Conservation (phyloP, 2,329 filamentous ascomycete genomes). For the Neonectria punicea region DNA sequence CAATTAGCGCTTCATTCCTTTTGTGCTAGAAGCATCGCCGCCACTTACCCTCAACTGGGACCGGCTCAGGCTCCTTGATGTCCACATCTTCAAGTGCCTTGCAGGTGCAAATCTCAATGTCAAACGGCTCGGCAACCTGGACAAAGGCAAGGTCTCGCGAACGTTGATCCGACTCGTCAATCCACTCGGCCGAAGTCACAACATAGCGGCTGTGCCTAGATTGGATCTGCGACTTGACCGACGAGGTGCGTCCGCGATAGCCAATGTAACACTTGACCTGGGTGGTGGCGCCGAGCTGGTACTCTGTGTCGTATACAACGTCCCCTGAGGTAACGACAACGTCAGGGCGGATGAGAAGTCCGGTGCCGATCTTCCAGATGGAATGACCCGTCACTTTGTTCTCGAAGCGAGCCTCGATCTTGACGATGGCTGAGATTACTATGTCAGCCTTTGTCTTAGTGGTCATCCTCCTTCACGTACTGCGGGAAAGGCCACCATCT, state of each 20-base stretch:
- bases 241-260: conserved; percentile 37
- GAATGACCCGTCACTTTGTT: conserved; percentile 12
- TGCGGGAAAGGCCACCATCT: conserved; percentile 9
- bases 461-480: conserved; percentile 4
- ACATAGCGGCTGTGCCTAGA: conserved; percentile 18
- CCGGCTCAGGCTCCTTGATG: not conserved
- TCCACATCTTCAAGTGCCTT: conserved; percentile 9
- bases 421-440: conserved; percentile 22
- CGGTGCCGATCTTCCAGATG: conserved; percentile 35
- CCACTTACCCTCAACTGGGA: conserved; percentile 9
- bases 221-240: conserved; percentile 7
- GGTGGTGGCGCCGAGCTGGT: conserved; percentile 31
- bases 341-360: conserved; percentile 25
- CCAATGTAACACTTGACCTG: conserved; percentile 48
- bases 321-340: conserved; percentile 31
- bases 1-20: not conserved
- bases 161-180: not conserved
- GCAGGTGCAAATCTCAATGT: conserved; percentile 14
- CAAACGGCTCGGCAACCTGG: conserved; percentile 18
- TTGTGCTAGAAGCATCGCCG: not conserved
- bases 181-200: conserved; percentile 23
- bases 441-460: not conserved
- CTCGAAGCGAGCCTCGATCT: conserved; percentile 31
- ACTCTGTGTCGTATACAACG: conserved; percentile 36
- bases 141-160: conserved; percentile 28